Evolutionary conservation across 2,329 filamentous ascomycete species (phyloP).

Genomic region (Eutypella sp.): DNA sequence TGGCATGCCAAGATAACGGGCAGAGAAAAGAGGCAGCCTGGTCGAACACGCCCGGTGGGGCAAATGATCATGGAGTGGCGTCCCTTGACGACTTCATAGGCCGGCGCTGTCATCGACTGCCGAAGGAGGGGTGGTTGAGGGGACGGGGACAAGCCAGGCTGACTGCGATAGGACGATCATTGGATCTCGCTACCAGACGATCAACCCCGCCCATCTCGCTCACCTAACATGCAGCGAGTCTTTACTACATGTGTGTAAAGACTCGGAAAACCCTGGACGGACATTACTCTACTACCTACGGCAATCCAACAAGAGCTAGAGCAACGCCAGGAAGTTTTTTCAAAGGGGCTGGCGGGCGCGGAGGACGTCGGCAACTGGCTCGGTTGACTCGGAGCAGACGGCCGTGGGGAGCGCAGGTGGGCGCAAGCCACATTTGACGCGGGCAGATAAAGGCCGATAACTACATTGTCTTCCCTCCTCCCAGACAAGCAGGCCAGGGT

Average conservation of each 20-base stretch:
- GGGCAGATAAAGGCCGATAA: conserved; percentile 23
- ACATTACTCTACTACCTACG: too few species aligned
- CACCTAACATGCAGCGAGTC: too few species aligned
- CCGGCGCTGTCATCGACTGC: conserved; percentile 1
- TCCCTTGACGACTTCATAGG: conserved; percentile 15
- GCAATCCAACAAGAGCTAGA: too few species aligned
- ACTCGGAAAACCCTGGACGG: too few species aligned
- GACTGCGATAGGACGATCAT: background rate
- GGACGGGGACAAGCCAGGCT: background rate
- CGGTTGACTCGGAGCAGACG: conserved; percentile 16
- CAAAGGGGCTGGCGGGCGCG: conserved; percentile 15
- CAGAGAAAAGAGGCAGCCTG: conserved; percentile 21
- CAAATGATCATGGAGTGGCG: conserved; percentile 26
- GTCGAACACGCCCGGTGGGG: conserved; percentile 14
- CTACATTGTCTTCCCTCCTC: too few species aligned
- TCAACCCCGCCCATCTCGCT: background rate
- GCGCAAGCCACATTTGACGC: conserved; percentile 23
- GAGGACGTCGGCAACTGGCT: conserved; percentile 7
- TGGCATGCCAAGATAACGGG: conserved; percentile 26
- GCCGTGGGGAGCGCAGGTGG: conserved; percentile 11
- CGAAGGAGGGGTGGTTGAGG: background rate
- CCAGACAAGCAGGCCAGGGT: too few species aligned
- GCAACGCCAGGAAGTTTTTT: too few species aligned
- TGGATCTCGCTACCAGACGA: background rate
- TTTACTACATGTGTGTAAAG: too few species aligned